phyloP scores from a whole-genome alignment of 352 stramenopile genomes.

The Phytophthora citricola region DNA sequence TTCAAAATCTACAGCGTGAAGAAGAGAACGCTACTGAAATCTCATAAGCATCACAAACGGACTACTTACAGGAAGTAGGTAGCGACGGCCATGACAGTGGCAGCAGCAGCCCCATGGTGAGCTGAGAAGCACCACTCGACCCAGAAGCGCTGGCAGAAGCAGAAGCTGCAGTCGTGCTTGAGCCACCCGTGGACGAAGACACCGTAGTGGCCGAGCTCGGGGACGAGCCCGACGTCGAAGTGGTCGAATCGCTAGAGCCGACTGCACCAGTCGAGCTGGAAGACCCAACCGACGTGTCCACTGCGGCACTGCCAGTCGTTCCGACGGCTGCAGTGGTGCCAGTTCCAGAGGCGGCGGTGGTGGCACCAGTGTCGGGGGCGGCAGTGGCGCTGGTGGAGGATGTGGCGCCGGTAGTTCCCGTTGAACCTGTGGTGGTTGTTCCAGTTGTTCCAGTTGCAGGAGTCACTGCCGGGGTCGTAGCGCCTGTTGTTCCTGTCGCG shows the following conservation, averaged over 20 bases:
- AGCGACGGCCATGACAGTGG: slow-evolving; percentile 11
- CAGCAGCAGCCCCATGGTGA: slow-evolving; percentile 22
- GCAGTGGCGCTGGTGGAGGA: background rate
- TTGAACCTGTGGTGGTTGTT: slow-evolving; percentile 3
- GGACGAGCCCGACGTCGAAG: slow-evolving; percentile 15
- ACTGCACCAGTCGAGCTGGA: too few species aligned
- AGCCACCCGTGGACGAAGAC: slow-evolving; percentile 17
- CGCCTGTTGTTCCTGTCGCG: background rate
- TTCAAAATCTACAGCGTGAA: too few species aligned
- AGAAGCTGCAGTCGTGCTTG: slow-evolving; percentile 8
- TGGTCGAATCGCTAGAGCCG: slow-evolving; percentile 1
- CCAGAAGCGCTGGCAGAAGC: slow-evolving; percentile 11
- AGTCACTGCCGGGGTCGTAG: slow-evolving; percentile 8
- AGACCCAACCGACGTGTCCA: background rate
- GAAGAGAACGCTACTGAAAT: too few species aligned
- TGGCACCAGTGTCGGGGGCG: background rate
- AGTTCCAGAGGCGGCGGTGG: slow-evolving; percentile 8
- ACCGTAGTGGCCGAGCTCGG: background rate
- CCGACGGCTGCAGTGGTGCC: slow-evolving; percentile 7
- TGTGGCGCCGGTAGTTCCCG: slow-evolving; percentile 1
- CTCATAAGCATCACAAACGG: too few species aligned
- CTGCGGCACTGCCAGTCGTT: slow-evolving; percentile 1
- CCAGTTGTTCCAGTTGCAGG: slow-evolving; percentile 6
- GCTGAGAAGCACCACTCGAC: slow-evolving; percentile 26
- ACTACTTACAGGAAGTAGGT: slow-evolving; percentile 35